phyloP scores from a whole-genome alignment of 495 filamentous ascomycete species.

The Cercophora newfieldiana region DNA sequence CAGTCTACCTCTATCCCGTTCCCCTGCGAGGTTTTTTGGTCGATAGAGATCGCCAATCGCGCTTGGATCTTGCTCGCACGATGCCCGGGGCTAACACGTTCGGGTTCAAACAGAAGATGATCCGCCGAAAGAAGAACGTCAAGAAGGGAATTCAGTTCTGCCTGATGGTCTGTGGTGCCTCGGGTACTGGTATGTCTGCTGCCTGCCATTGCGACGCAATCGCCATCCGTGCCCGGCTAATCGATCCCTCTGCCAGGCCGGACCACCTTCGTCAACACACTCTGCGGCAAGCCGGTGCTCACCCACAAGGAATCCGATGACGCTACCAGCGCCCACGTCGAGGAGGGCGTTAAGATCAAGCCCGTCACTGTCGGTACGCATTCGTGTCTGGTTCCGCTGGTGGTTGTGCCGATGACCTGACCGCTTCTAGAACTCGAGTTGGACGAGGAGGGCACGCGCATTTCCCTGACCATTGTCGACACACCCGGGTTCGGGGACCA shows the following conservation, averaged over 20 bases:
- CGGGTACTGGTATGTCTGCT: slow-evolving; percentile 79
- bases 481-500: slow-evolving; percentile 98
- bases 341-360: slow-evolving; percentile 97
- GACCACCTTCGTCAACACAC: slow-evolving; percentile 98
- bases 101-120: slow-evolving; percentile 68
- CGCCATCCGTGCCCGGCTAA: slow-evolving; percentile 23
- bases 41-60: slow-evolving; percentile 19
- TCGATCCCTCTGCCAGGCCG: slow-evolving; percentile 60
- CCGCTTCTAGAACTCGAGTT: slow-evolving; percentile 75
- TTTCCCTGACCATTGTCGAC: slow-evolving; percentile 96
- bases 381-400: slow-evolving; percentile 13
- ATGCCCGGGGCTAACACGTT: slow-evolving; percentile 38
- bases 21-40: background rate
- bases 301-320: slow-evolving; percentile 88
- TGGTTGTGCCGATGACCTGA: slow-evolving; percentile 19
- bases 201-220: background rate
- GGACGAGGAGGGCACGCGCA: slow-evolving; percentile 97
- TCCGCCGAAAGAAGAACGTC: slow-evolving; percentile 99
- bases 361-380: slow-evolving; percentile 91
- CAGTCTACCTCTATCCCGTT: background rate
- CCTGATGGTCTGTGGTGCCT: slow-evolving; percentile 99
- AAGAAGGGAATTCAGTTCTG: slow-evolving; percentile 99
- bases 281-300: slow-evolving; percentile 92
- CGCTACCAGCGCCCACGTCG: slow-evolving; percentile 79
- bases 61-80: background rate